These are phyloP conservation scores for Chlamydomonas sphaeroides DNA, from an alignment of 139 green algal species.

Conservation along the genomic window DNA sequence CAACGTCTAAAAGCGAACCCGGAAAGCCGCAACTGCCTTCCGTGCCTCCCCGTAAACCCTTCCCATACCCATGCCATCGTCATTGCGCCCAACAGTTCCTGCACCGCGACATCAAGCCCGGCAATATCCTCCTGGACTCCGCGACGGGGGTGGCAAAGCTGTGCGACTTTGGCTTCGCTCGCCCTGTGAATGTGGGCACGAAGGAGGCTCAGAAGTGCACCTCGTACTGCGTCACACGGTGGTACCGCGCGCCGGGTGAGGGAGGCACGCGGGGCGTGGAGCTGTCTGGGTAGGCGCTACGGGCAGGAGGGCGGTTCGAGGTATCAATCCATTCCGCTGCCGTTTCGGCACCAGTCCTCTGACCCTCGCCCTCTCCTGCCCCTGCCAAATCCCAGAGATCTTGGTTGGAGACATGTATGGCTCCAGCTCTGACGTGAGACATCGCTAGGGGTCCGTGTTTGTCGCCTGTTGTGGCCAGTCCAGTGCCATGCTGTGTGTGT, in stretches of 20 bases:
- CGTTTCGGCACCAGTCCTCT: too few species aligned
- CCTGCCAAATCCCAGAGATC: slow-evolving; percentile 79
- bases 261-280: too few species aligned
- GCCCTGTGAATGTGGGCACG: slow-evolving; percentile 30
- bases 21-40: too few species aligned
- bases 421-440: slow-evolving; percentile 40
- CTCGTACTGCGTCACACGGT: slow-evolving; percentile 80
- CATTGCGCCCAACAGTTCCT: not conserved
- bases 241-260: slow-evolving; percentile 43
- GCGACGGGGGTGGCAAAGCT: slow-evolving; percentile 65
- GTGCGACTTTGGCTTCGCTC: slow-evolving; percentile 88
- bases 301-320: too few species aligned
- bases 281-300: not conserved
- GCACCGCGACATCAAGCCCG: slow-evolving; percentile 78
- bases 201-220: slow-evolving; percentile 48
- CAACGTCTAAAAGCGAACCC: too few species aligned
- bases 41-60: too few species aligned
- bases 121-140: slow-evolving; percentile 79
- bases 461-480: not conserved
- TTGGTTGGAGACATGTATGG: slow-evolving; percentile 75
- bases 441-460: too few species aligned
- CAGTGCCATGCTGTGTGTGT: too few species aligned
- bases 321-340: not conserved
- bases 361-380: too few species aligned
- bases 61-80: too few species aligned